Conservation (phyloP, 2,329 filamentous ascomycete genomes). For the Monilinia polystroma region DNA sequence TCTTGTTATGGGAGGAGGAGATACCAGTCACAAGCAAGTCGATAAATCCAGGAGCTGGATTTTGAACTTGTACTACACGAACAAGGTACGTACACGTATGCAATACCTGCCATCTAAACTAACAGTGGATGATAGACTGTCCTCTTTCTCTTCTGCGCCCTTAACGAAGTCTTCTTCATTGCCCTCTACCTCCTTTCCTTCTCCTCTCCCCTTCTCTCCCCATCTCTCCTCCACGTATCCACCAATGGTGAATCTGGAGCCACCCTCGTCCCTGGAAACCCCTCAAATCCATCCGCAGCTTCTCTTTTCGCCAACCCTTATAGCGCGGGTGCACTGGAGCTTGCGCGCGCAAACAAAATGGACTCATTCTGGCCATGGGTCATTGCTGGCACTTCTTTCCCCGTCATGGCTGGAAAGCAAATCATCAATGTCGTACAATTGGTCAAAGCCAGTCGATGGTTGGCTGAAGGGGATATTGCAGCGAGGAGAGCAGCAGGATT, state of each 20-base stretch:
- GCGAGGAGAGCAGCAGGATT: constrained; percentile 57
- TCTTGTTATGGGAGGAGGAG: constrained; percentile 77
- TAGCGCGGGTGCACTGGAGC: constrained; percentile 87
- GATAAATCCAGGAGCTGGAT: constrained; percentile 85
- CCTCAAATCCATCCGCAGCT: constrained; percentile 66
- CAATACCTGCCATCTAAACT: constrained; percentile 1
- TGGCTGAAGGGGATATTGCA: constrained; percentile 85
- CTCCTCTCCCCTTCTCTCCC: constrained; percentile 84
- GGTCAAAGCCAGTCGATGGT: constrained; percentile 86
- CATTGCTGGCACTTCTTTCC: constrained; percentile 74
- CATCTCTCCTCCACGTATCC: constrained; percentile 68
- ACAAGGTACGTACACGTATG: constrained; percentile 66
- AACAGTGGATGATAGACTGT: constrained; percentile 61
- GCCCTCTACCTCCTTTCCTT: constrained; percentile 97
- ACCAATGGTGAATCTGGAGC: constrained; percentile 54
- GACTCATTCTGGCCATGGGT: constrained; percentile 76
- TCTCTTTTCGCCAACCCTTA: constrained; percentile 85
- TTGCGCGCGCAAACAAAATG: constrained; percentile 93
- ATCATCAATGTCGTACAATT: constrained; percentile 92
- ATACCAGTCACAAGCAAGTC: constrained; percentile 87
- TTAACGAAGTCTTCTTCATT: constrained; percentile 98
- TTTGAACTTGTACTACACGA: constrained; percentile 94
- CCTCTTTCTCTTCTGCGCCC: constrained; percentile 82
- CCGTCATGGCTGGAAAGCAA: constrained; percentile 90
- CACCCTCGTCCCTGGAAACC: constrained; percentile 62